Percentiles rank a stretch among this genome's conserved stretches.
These are phyloP conservation scores for Pneumocystis wakefieldiae DNA, from an alignment of 1,139 yeast species.

Conservation along the genomic window DNA sequence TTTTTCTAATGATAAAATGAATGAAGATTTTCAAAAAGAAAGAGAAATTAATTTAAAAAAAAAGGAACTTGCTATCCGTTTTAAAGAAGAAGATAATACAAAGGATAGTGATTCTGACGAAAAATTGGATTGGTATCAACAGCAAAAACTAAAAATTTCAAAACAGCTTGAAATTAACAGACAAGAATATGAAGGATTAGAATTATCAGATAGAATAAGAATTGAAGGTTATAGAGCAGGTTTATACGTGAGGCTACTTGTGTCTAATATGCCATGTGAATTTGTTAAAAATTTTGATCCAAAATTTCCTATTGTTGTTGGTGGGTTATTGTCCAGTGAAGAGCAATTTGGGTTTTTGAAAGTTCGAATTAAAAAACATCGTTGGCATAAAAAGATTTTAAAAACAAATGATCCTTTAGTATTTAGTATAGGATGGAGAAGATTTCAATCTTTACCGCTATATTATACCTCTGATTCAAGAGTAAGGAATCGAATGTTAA, in stretches of 20 bases:
- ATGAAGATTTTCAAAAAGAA: conserved; percentile 42
- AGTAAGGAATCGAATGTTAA: conserved; percentile 93
- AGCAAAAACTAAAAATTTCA: conserved; percentile 92
- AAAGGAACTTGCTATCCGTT: conserved; percentile 72
- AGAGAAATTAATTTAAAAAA: conserved; percentile 72
- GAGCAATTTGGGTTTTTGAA: conserved; percentile 85
- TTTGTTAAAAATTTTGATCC: conserved; percentile 79
- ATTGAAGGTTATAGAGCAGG: conserved; percentile 93
- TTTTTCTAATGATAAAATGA: conserved; percentile 12
- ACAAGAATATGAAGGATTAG: conserved; percentile 50
- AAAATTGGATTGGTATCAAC: conserved; percentile 81
- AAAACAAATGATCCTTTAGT: conserved; percentile 93
- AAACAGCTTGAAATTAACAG: conserved; percentile 90
- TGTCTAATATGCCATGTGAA: conserved; percentile 77
- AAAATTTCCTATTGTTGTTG: conserved; percentile 67
- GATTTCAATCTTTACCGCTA: conserved; percentile 91
- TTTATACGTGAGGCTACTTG: conserved; percentile 78
- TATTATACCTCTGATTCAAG: conserved; percentile 95
- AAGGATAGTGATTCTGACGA: conserved; percentile 59
- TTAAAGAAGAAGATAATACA: conserved; percentile 71
- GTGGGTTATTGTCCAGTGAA: conserved; percentile 82
- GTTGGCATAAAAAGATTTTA: conserved; percentile 95
- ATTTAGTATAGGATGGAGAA: conserved; percentile 90
- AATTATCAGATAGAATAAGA: conserved; percentile 53
- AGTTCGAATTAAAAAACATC: conserved; percentile 88